Evolutionary conservation across 2,329 filamentous ascomycete species (phyloP), one percentile per base, ranked within the genome.

Genomic region (Chrysoporthe cubensis): DNA sequence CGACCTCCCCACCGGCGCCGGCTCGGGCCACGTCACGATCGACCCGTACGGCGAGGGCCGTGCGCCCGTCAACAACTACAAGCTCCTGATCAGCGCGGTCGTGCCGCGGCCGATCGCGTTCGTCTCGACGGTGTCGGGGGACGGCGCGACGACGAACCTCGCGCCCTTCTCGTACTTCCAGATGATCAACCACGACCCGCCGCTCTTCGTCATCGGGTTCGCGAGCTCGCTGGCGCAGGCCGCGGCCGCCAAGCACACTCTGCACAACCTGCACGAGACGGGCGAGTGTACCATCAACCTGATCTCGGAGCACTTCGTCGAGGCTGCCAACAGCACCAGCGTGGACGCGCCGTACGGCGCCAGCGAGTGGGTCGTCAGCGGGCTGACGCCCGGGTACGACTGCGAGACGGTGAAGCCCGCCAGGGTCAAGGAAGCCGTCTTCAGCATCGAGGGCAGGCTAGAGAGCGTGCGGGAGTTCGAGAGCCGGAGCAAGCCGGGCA

Each of bases 111-210:
- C 95, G 14, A 90, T 97, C 75, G 88, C 86, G 64, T 87, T 90
- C 76, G 75, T 90, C 43, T 87, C 84, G 69, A 87, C 88, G 11
- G 76, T 79, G 64, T 82, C 82, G 32, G 73, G 78, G 3, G 90
- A 94, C 74, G 92, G 91, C 32, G 78, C 74, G 44, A 83, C 71
- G 71, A 88, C 87, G 18, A 98, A 97, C 78, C 84, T 97, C 2
- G 92, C 93, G 0, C 94, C 93, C 0, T 97, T 94, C 78, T 90
- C 87, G 75, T 97, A 94, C 81, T 92, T 93, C 76, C 91, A 93
- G 77, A 79, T 97, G 69, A 84, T 96, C 71, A 89, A 88, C 78
- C 91, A 94, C 75, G 94, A 97, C 75, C 94, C 93, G 3, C 93
- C 93, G 0, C 82, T 96, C 58, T 95, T 97, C 77, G 85, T 87